Evolutionary conservation across 805 yeast genomes (phyloP).

Genomic region (Kurtzmaniella cleridarum): DNA sequence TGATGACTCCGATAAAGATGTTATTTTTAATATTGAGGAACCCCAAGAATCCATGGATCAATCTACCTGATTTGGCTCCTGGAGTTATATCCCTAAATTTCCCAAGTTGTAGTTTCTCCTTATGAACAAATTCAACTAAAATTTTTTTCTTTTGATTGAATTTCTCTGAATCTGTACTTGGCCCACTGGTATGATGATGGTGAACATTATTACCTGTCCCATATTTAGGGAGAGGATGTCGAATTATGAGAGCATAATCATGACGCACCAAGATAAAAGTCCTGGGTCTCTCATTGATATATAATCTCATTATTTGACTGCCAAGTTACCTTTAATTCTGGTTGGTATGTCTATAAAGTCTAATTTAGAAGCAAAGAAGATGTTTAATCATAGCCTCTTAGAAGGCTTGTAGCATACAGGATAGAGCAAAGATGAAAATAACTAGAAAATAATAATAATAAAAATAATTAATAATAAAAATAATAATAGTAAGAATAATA

Average conservation of each 20-base stretch:
- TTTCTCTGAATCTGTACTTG: constrained; percentile 11
- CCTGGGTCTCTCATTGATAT: constrained; percentile 59
- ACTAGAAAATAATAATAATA: no score
- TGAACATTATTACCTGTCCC: constrained; percentile 17
- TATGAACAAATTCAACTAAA: constrained; percentile 47
- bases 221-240: constrained; percentile 38
- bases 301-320: constrained; percentile 48
- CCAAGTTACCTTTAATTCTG: not conserved
- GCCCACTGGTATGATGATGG: constrained; percentile 11
- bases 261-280: constrained; percentile 61
- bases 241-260: constrained; percentile 54
- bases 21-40: constrained; percentile 48
- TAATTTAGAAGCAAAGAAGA: no score
- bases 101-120: constrained; percentile 29
- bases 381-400: no score
- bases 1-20: constrained; percentile 54
- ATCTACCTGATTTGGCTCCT: constrained; percentile 14
- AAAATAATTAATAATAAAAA: no score
- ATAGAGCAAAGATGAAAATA: no score
- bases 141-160: constrained; percentile 22
- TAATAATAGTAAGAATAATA: no score
- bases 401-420: no score
- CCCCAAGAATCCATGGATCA: constrained; percentile 57
- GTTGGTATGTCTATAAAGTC: no score
- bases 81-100: constrained; percentile 42